Conservation (phyloP, 2,329 filamentous ascomycete genomes). For the Cladophialophora bantiana region DNA sequence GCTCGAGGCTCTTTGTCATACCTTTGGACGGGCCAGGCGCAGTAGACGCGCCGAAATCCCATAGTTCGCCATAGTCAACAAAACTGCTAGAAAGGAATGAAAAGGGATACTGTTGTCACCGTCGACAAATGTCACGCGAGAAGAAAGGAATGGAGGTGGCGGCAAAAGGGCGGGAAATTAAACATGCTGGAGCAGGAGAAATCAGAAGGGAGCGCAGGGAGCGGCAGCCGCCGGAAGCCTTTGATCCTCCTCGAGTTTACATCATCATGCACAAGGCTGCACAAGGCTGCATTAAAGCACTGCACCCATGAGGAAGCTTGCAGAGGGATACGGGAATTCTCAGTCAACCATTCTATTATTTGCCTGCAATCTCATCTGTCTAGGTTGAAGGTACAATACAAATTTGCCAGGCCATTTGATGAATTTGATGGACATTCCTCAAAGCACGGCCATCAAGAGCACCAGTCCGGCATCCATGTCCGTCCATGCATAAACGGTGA, state of each 20-base stretch:
- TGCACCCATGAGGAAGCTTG: background rate
- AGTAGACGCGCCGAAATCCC: conserved; percentile 48
- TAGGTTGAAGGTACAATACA: conserved; percentile 37
- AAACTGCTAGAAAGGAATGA: conserved; percentile 13
- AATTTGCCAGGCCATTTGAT: conserved; percentile 21
- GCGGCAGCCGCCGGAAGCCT: conserved; percentile 23
- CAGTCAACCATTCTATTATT: conserved; percentile 25
- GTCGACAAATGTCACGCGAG: conserved; percentile 13
- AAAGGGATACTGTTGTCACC: background rate
- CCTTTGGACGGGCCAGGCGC: conserved; percentile 60
- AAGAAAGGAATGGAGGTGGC: conserved; percentile 12
- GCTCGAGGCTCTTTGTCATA: conserved; percentile 36
- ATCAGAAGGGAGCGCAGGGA: background rate
- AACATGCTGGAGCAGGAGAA: conserved; percentile 11
- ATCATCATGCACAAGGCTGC: conserved; percentile 22
- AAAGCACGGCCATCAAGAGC: conserved; percentile 4
- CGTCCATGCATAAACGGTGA: background rate
- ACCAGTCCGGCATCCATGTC: conserved; percentile 1
- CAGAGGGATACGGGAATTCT: background rate
- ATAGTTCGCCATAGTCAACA: conserved; percentile 37
- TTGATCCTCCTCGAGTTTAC: background rate
- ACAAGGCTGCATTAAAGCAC: conserved; percentile 2
- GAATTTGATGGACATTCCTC: conserved; percentile 14
- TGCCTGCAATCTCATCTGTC: conserved; percentile 28
- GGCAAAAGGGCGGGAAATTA: conserved; percentile 23